Evolutionary conservation across 2,329 filamentous ascomycete genomes (phyloP).

Genomic region (Hyphodiscus sp.): DNA sequence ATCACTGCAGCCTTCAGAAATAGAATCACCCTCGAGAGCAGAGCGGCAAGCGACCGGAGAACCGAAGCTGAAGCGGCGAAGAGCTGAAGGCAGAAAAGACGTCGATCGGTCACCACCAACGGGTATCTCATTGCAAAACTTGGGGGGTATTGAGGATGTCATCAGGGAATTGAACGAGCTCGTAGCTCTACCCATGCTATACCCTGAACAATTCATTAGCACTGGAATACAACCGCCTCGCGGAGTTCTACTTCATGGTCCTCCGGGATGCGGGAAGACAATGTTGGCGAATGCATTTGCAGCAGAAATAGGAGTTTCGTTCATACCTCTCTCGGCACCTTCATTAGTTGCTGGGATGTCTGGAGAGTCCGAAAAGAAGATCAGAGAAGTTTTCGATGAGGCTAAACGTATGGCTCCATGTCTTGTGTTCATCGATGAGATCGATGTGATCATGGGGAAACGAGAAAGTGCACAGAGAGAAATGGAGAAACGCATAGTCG

Average conservation of each 20-base stretch:
- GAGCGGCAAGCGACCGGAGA: slow-evolving; percentile 59
- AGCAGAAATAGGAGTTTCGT: slow-evolving; percentile 67
- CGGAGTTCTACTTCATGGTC: slow-evolving; percentile 73
- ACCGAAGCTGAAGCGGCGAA: slow-evolving; percentile 59
- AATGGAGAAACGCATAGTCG: slow-evolving; percentile 82
- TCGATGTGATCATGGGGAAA: slow-evolving; percentile 86
- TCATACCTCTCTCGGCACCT: slow-evolving; percentile 75
- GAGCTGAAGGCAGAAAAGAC: slow-evolving; percentile 43
- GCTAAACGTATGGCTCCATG: slow-evolving; percentile 82
- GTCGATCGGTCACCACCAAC: slow-evolving; percentile 59
- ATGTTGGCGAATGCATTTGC: slow-evolving; percentile 77
- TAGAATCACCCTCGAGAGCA: slow-evolving; percentile 26
- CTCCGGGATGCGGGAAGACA: slow-evolving; percentile 81
- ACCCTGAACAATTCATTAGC: slow-evolving; percentile 57
- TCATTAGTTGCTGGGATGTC: slow-evolving; percentile 82
- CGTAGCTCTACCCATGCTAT: slow-evolving; percentile 65
- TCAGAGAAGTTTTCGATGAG: slow-evolving; percentile 80
- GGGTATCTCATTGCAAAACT: slow-evolving; percentile 61
- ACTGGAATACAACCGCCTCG: slow-evolving; percentile 64
- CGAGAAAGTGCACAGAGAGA: slow-evolving; percentile 77
- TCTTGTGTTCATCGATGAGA: slow-evolving; percentile 85
- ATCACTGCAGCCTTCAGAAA: slow-evolving; percentile 16
- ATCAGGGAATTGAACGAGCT: slow-evolving; percentile 63
- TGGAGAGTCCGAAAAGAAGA: slow-evolving; percentile 81
- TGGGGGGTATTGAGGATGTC: slow-evolving; percentile 71